Evolutionary conservation across 768 basidiomycete genomes (phyloP).

Genomic region (Hygrophorus pudorinus): DNA sequence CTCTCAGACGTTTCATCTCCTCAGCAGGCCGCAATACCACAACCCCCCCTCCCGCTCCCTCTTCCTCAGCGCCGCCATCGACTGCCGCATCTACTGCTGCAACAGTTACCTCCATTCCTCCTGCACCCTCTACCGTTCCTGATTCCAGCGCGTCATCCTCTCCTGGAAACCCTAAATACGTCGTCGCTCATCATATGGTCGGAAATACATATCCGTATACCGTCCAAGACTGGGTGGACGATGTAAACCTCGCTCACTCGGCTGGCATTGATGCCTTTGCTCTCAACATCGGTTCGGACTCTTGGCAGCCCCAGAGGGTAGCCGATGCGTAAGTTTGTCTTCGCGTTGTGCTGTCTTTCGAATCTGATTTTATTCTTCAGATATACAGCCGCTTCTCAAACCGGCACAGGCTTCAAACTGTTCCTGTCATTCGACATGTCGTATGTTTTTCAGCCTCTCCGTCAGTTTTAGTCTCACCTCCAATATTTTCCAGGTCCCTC

Average conservation of each 20-base stretch:
- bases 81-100: constrained; percentile 2
- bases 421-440: constrained; percentile 77
- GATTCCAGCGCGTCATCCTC: constrained; percentile 8
- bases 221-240: constrained; percentile 33
- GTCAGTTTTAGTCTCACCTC: not conserved
- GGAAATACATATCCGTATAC: constrained; percentile 63
- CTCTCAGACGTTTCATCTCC: not conserved
- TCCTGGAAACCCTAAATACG: constrained; percentile 28
- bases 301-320: constrained; percentile 54
- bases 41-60: not conserved
- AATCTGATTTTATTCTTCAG: constrained; percentile 18
- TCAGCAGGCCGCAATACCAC: not conserved
- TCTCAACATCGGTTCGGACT: constrained; percentile 56
- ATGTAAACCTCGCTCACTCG: constrained; percentile 45
- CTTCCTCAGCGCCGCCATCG: not conserved
- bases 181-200: constrained; percentile 53
- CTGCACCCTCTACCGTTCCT: not conserved
- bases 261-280: constrained; percentile 63
- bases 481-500: constrained; percentile 30
- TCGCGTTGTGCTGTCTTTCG: constrained; percentile 1
- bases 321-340: constrained; percentile 44
- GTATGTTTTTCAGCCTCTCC: constrained; percentile 25
- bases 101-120: not conserved
- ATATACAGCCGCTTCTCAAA: constrained; percentile 45
- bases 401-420: constrained; percentile 52